phyloP scores from a whole-genome alignment of 768 basidiomycete species.

The Pulveroboletus sp. region DNA sequence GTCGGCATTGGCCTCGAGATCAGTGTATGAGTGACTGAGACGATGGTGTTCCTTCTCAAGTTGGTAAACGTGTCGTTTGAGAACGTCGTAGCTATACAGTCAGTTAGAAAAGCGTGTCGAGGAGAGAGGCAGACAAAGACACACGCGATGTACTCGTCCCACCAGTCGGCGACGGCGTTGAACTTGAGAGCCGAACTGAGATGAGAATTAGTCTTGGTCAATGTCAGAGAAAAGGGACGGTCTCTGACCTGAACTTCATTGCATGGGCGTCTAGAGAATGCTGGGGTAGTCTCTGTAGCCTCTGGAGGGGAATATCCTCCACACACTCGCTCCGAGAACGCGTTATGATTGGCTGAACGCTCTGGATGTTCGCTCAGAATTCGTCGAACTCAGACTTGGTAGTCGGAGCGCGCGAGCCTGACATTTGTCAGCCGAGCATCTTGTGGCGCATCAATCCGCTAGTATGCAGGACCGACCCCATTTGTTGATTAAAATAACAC shows the following conservation, averaged over 20 bases:
- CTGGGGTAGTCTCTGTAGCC: constrained; percentile 1
- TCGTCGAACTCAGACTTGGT: too few relatives aligned
- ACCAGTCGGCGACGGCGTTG: constrained; percentile 89
- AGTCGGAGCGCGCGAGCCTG: too few relatives aligned
- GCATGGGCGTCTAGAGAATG: constrained; percentile 14
- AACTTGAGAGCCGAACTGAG: constrained; percentile 80
- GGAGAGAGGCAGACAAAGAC: constrained; percentile 28
- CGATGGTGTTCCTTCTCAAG: constrained; percentile 73
- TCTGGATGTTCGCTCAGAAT: too few relatives aligned
- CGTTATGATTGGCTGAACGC: constrained; percentile 11
- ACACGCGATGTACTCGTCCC: constrained; percentile 86
- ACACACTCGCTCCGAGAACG: neutral
- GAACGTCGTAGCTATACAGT: constrained; percentile 68
- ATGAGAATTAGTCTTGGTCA: neutral
- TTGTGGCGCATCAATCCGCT: too few relatives aligned
- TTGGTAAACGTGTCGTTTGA: constrained; percentile 84
- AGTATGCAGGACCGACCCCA: too few relatives aligned
- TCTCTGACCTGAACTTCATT: constrained; percentile 36
- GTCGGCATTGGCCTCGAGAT: constrained; percentile 68
- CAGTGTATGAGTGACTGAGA: constrained; percentile 38
- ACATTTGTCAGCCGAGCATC: too few relatives aligned
- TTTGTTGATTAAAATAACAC: too few relatives aligned
- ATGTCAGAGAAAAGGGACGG: neutral
- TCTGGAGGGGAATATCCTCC: constrained; percentile 28
- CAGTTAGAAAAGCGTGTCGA: neutral